Conservation (phyloP, 768 basidiomycete genomes). For the Grammothele lineata region DNA sequence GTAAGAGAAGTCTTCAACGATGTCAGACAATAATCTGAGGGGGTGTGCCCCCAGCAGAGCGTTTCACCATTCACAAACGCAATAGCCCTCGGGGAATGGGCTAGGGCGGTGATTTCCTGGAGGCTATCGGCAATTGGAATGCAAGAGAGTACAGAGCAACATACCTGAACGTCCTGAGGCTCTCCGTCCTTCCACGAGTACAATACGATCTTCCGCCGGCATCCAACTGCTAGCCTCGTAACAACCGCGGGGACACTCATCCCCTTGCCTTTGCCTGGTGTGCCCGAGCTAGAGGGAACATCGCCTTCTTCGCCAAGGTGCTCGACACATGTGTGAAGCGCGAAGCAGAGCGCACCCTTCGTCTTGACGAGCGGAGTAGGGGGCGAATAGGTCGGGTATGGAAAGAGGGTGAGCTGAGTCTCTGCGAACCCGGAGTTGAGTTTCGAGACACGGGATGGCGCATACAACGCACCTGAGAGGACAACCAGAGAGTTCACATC, state of each 20-base stretch:
- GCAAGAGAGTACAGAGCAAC: constrained; percentile 11
- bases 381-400: constrained; percentile 68
- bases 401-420: constrained; percentile 65
- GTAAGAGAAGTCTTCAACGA: constrained; percentile 55
- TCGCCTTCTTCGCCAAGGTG: constrained; percentile 30
- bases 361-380: constrained; percentile 71
- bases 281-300: constrained; percentile 11
- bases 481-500: constrained; percentile 84
- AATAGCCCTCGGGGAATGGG: constrained; percentile 88
- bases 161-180: constrained; percentile 64
- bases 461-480: constrained; percentile 66
- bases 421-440: constrained; percentile 41
- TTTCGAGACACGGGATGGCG: background rate
- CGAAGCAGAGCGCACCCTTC: constrained; percentile 81
- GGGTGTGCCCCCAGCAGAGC: constrained; percentile 76
- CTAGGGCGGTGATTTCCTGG: constrained; percentile 68
- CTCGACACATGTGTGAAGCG: constrained; percentile 60
- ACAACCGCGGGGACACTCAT: constrained; percentile 66
- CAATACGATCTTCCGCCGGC: constrained; percentile 77
- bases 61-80: constrained; percentile 62
- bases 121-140: constrained; percentile 3
- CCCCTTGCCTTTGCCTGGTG: constrained; percentile 31
- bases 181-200: constrained; percentile 88
- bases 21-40: constrained; percentile 72
- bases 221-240: constrained; percentile 82